These are phyloP conservation scores for Neurospora sp. DNA, from an alignment of 495 filamentous ascomycete genomes.

Conservation along the genomic window DNA sequence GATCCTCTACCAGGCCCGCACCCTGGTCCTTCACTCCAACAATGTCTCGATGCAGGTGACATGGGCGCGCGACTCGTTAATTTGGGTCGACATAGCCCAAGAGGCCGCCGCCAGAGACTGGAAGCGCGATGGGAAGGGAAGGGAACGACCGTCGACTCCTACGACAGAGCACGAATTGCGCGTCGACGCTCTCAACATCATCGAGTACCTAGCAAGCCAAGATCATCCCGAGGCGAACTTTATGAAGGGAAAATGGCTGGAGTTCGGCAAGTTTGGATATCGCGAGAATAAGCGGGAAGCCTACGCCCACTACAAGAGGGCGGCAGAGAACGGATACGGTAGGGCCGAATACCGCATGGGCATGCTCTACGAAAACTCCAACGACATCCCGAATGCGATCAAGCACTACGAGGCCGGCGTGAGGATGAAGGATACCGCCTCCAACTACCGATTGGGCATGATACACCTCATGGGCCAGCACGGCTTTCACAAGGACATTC, in stretches of 20 bases:
- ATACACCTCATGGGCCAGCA: slow-evolving; percentile 93
- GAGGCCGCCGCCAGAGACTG: slow-evolving; percentile 52
- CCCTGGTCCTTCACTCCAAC: slow-evolving; percentile 80
- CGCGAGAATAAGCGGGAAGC: slow-evolving; percentile 90
- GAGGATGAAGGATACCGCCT: slow-evolving; percentile 74
- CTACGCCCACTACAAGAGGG: slow-evolving; percentile 70
- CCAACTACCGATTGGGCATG: slow-evolving; percentile 91
- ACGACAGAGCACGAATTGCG: slow-evolving; percentile 78
- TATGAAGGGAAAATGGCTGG: slow-evolving; percentile 91
- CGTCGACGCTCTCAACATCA: slow-evolving; percentile 82
- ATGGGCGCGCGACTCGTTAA: slow-evolving; percentile 88
- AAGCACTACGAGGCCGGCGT: slow-evolving; percentile 79
- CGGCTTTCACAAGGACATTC: slow-evolving; percentile 72
- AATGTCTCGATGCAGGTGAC: slow-evolving; percentile 94
- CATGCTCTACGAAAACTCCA: slow-evolving; percentile 93
- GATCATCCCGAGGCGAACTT: slow-evolving; percentile 91
- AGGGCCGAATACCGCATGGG: slow-evolving; percentile 94
- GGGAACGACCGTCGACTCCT: slow-evolving; percentile 64
- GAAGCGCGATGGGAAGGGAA: slow-evolving; percentile 50
- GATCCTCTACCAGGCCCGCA: slow-evolving; percentile 70
- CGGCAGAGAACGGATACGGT: slow-evolving; percentile 86
- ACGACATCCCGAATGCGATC: slow-evolving; percentile 82
- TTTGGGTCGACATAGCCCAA: slow-evolving; percentile 75
- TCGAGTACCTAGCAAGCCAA: slow-evolving; percentile 80
- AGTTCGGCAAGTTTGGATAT: slow-evolving; percentile 92